Evolutionary conservation across 148 eudicot genomes (phyloP).

Genomic region (Fallopia convolvulus): DNA sequence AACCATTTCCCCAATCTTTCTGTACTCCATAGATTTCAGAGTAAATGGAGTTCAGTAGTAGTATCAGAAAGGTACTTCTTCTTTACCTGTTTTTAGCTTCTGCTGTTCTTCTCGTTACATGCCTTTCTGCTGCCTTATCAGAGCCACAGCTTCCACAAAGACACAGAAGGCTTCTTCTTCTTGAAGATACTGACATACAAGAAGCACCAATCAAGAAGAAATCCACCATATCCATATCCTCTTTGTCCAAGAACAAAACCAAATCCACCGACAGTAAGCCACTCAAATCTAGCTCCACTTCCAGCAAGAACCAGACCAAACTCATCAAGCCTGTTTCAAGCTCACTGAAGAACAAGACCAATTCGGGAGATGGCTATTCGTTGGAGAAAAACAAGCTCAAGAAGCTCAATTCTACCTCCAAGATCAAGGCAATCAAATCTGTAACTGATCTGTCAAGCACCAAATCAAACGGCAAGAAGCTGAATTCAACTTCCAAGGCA

Average conservation of each 20-base stretch:
- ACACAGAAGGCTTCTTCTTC: slow-evolving; percentile 21
- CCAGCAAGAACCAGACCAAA: slow-evolving; percentile 26
- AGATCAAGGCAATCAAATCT: too few relatives aligned
- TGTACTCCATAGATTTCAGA: not conserved
- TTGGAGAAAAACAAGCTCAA: slow-evolving; percentile 41
- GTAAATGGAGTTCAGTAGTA: not conserved
- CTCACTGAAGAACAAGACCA: slow-evolving; percentile 32
- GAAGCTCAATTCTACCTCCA: slow-evolving; percentile 18
- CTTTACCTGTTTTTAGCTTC: slow-evolving; percentile 13
- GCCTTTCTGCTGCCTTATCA: slow-evolving; percentile 16
- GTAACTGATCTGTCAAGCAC: too few relatives aligned
- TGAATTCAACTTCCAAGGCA: slow-evolving; percentile 39
- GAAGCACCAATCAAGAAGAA: slow-evolving; percentile 29
- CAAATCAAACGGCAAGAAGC: slow-evolving; percentile 23
- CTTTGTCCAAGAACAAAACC: slow-evolving; percentile 31
- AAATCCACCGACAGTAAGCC: slow-evolving; percentile 39
- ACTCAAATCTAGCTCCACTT: slow-evolving; percentile 20
- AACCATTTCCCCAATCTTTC: not conserved
- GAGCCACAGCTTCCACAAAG: slow-evolving; percentile 4
- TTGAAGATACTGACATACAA: slow-evolving; percentile 15
- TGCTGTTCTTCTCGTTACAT: slow-evolving; percentile 20
- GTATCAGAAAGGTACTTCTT: slow-evolving; percentile 26
- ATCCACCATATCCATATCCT: slow-evolving; percentile 10
- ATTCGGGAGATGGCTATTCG: slow-evolving; percentile 5
- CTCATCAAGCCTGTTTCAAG: slow-evolving; percentile 21